Conservation (phyloP, 2,329 filamentous ascomycete genomes). For the Apiospora phragmitis region DNA sequence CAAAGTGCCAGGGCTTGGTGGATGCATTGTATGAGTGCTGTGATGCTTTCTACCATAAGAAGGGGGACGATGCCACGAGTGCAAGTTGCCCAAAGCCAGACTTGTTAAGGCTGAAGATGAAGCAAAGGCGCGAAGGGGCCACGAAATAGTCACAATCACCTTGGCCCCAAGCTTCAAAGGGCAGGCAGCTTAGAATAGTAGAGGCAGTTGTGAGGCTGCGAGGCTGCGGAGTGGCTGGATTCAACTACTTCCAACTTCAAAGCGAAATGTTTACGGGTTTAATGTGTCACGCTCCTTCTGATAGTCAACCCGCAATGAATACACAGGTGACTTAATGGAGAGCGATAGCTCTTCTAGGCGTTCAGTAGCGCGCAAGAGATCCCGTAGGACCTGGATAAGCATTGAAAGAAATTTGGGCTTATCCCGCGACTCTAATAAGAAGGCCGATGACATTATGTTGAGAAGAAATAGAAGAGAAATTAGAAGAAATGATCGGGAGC, state of each 20-base stretch:
- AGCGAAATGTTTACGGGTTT: background rate
- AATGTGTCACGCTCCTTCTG: conserved; percentile 41
- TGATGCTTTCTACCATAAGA: conserved; percentile 78
- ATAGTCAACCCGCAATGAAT: conserved; percentile 38
- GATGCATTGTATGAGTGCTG: conserved; percentile 94
- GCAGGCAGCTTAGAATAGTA: background rate
- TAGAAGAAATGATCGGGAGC: conserved; percentile 32
- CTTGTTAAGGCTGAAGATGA: conserved; percentile 80
- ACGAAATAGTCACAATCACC: conserved; percentile 16
- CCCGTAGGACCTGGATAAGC: conserved; percentile 85
- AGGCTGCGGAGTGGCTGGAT: background rate
- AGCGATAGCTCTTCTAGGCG: conserved; percentile 80
- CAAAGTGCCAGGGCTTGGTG: conserved; percentile 75
- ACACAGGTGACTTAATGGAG: conserved; percentile 68
- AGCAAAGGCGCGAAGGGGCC: conserved; percentile 60
- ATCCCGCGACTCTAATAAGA: conserved; percentile 99
- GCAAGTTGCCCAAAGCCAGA: conserved; percentile 84
- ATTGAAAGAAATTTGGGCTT: conserved; percentile 69
- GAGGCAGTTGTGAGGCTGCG: background rate
- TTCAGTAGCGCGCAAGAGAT: conserved; percentile 96
- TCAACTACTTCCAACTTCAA: background rate
- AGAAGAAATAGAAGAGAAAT: conserved; percentile 51
- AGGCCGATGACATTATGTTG: conserved; percentile 74
- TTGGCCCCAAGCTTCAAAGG: background rate
- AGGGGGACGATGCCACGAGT: conserved; percentile 74